phyloP scores from a whole-genome alignment of 1,284 basidiomycete species.

The Omphalotus olearius region DNA sequence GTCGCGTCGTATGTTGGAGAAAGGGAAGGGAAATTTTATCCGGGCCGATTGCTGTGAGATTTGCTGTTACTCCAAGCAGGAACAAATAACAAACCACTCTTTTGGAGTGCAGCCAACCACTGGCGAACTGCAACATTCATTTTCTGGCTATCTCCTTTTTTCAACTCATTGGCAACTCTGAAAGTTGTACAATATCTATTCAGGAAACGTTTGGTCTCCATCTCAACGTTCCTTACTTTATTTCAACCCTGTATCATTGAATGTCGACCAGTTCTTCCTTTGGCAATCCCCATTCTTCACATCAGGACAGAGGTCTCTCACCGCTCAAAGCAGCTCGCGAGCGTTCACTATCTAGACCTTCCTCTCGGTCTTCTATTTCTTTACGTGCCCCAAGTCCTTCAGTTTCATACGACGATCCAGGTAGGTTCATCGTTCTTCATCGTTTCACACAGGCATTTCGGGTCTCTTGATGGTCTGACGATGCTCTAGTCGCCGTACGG shows the following conservation, averaged over 20 bases:
- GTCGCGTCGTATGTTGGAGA: no score
- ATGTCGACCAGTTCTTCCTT: neutral
- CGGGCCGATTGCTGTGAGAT: neutral
- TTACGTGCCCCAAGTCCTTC: conserved; percentile 48
- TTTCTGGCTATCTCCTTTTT: no score
- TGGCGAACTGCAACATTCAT: no score
- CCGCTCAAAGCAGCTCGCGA: neutral
- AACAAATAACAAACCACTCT: no score
- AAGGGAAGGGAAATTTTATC: no score
- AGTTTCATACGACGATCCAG: conserved; percentile 50
- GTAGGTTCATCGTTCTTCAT: conserved; percentile 29
- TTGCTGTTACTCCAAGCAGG: neutral
- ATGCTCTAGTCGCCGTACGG: conserved; percentile 54
- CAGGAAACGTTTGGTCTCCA: neutral
- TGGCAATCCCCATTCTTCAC: neutral
- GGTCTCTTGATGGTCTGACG: neutral
- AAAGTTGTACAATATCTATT: no score
- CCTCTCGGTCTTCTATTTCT: conserved; percentile 53
- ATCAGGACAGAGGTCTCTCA: conserved; percentile 1
- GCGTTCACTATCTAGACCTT: conserved; percentile 42
- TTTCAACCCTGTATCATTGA: neutral
- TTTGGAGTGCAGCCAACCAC: no score
- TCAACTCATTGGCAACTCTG: no score
- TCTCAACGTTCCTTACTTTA: neutral
- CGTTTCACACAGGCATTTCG: neutral